phyloP scores from a whole-genome alignment of 176 grass and related monocot species.

The Tillandsia leiboldiana region DNA sequence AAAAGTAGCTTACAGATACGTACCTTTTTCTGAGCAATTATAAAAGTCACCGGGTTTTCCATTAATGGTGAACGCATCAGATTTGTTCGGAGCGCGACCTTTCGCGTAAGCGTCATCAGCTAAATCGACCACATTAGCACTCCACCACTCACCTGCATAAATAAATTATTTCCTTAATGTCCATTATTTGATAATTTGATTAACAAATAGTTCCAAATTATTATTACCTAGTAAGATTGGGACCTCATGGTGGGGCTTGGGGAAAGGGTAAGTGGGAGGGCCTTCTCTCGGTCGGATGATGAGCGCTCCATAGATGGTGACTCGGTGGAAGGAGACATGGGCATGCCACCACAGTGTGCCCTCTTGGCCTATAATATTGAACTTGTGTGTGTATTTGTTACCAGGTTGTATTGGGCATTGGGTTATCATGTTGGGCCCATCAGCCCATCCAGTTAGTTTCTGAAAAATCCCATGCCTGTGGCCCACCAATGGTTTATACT shows the following conservation, averaged over 20 bases:
- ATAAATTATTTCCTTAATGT: neutral
- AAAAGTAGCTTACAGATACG: neutral
- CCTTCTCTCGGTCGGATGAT: slow-evolving; percentile 34
- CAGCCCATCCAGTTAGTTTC: slow-evolving; percentile 47
- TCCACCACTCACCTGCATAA: slow-evolving; percentile 45
- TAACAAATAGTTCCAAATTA: neutral
- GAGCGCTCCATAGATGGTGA: slow-evolving; percentile 49
- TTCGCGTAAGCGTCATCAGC: slow-evolving; percentile 19
- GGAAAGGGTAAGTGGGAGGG: slow-evolving; percentile 35
- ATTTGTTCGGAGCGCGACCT: slow-evolving; percentile 23
- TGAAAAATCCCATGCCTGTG: slow-evolving; percentile 75
- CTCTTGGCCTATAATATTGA: slow-evolving; percentile 47
- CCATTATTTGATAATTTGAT: neutral
- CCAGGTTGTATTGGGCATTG: slow-evolving; percentile 64
- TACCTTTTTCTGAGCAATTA: slow-evolving; percentile 9
- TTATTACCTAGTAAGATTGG: slow-evolving; percentile 34
- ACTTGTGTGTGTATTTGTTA: slow-evolving; percentile 38
- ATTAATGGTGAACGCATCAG: slow-evolving; percentile 50
- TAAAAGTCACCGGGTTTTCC: slow-evolving; percentile 29
- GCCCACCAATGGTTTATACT: neutral
- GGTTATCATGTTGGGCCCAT: slow-evolving; percentile 65
- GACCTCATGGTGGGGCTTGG: slow-evolving; percentile 33
- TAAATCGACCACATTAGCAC: slow-evolving; percentile 35
- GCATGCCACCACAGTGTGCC: slow-evolving; percentile 95
- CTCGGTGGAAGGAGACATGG: slow-evolving; percentile 39